Base-by-base conservation (phyloP, 495 filamentous ascomycete genomes). In the Aspergillus taichungensis region DNA sequence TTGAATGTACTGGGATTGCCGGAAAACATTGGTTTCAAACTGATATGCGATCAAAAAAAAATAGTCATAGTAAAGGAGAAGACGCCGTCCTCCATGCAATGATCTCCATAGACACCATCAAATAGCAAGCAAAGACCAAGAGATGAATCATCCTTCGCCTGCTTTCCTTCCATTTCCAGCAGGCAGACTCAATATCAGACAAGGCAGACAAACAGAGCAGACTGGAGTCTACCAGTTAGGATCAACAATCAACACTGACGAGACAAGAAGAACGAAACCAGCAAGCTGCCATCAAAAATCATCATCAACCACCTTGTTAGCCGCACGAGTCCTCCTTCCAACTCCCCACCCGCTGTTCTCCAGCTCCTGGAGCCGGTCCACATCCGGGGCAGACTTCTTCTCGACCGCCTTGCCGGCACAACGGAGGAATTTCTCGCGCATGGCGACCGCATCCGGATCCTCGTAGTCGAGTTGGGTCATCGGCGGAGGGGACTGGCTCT, bases 401-500 rank as follows among this genome's bases (percentile, higher is more conserved):
- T 45, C 54, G 10, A 53, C 48, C 4, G 63, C 36, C 40, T 69
- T 71, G 6, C 69, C 68, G 5, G 73, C 72, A 43, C 68, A 50
- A 3, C 56, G 53, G 14, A 69, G 60, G 13, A 77, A 68, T 42
- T 71, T 61, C 31, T 71, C 64, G 34, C 73, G 60, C 67, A 73
- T 73, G 12, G 71, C 69, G 10, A 63, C 57, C 6, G 69, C 73
- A 30, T 75, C 72, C 6, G 69, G 60, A 46, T 77, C 73, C 47
- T 77, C 72, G 43, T 76, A 77, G 40, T 69, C 67, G n/a, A 77
- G 47, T 53, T 77, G 74, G 33, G 74, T 77, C 72, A 76, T 69
- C 9, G 60, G 61, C 33, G 63, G 18, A 24, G 18, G 69, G 10
- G 56, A 52, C 34, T 67, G 64, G 11, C 66, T 53, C 38, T 69